Conservation (phyloP, 129 eudicot species). For the Lonicera japonica region DNA sequence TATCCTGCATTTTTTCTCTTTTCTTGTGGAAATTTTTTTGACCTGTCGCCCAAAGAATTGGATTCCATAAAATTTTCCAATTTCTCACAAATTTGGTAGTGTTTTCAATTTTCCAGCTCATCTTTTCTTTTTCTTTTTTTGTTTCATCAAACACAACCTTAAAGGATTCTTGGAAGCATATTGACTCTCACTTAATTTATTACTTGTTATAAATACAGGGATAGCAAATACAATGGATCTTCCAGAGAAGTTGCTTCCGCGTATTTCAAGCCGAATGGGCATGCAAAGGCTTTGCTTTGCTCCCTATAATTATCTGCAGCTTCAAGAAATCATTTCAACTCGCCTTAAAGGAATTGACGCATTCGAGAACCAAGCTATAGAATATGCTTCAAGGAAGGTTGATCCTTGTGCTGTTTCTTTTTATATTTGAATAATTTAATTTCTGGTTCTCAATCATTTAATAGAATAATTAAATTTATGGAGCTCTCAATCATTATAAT, state of each 20-base stretch:
- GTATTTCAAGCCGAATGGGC: conserved; percentile 97
- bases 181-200: not conserved
- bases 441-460: not conserved
- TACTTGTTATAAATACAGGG: conserved; percentile 37
- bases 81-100: no score
- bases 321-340: conserved; percentile 87
- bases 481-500: conserved; percentile 4
- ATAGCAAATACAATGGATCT: conserved; percentile 99
- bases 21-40: no score
- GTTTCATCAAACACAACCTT: not conserved
- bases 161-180: not conserved
- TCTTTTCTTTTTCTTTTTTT: no score
- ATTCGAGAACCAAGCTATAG: conserved; percentile 89
- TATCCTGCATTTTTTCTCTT: no score
- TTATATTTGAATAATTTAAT: not conserved
- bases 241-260: conserved; percentile 94
- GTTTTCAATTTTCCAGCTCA: no score
- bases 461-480: conserved; percentile 2
- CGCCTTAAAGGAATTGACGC: conserved; percentile 94
- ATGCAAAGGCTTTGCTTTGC: conserved; percentile 90
- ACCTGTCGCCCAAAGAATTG: no score
- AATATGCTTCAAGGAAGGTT: conserved; percentile 98
- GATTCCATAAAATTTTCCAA: no score
- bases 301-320: conserved; percentile 91
- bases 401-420: conserved; percentile 1